Evolutionary conservation across 352 stramenopile genomes (phyloP), one percentile per base, ranked within the genome.

Genomic region (Phytophthora multivora): DNA sequence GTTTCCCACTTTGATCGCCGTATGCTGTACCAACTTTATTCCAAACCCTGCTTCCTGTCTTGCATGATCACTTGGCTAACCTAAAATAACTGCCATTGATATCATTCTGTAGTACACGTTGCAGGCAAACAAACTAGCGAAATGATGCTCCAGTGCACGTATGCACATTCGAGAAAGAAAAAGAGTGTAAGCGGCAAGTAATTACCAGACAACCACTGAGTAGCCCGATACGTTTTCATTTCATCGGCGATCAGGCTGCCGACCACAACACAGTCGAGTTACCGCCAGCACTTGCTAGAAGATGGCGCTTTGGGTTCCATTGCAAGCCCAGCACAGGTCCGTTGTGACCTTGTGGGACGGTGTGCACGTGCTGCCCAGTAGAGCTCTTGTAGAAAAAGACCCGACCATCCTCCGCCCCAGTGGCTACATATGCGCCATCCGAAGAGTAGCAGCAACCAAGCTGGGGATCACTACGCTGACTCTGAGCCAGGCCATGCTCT

Each of bases 261-360:
- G 82, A 89, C 85, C 85, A 93, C 38, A 93, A 72, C 28, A 91
- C 80, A 21, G 77, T 83, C 41, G 87, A 91, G 57, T 93, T 95
- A 11, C 70, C 73, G 7, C 86, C 85, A 10, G 82, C 76, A 48
- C 72, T 92, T 15, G 66, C 85, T 51, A 95, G 33, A 49, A 95
- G 66, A 40, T 95, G 87, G n/a, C 87, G 81, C 58, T 91, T 88
- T 36, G 87, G 87, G 50, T 93, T 95, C 87, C 87, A 93, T 49
- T 91, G 75, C 47, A 95, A 30, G 47, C 90, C 85, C 1, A 80
- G 42, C 26, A 93, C 66, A 2, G 79, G 73, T 2, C 87, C 87
- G 31, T 85, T 69, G 56, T 95, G 87, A 8, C 80, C 83, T 16
- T 75, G 67, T 3, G 79, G 65, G 19, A 92, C 58, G 5, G 74